These are phyloP conservation scores for Lodderomyces orthopsilosis DNA, from an alignment of 1,139 yeast genomes.

Conservation along the genomic window DNA sequence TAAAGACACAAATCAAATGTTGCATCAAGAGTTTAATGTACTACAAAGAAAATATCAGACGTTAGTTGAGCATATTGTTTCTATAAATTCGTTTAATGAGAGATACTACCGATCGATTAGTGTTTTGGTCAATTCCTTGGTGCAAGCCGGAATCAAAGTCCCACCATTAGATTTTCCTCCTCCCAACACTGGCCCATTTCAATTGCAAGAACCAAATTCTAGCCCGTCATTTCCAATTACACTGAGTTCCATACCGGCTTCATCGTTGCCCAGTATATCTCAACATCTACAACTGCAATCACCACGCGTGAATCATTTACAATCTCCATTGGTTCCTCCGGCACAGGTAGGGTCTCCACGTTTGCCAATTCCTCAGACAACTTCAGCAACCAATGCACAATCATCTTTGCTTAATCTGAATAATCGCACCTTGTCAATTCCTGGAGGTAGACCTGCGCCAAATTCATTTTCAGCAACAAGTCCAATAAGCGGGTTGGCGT, in stretches of 20 bases:
- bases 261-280: constrained; percentile 11
- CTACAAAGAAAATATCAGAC: constrained; percentile 61
- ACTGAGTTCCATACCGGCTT: constrained; percentile 3
- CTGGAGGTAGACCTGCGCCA: background rate
- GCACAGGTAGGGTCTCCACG: constrained; percentile 6
- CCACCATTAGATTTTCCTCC: constrained; percentile 61
- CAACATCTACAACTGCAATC: constrained; percentile 9
- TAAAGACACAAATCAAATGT: constrained; percentile 37
- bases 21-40: constrained; percentile 44
- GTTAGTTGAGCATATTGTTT: constrained; percentile 57
- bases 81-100: constrained; percentile 56
- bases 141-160: constrained; percentile 61
- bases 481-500: constrained; percentile 3
- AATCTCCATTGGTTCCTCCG: background rate
- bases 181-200: constrained; percentile 20
- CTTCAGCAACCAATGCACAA: constrained; percentile 1
- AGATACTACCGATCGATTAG: constrained; percentile 52
- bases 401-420: background rate
- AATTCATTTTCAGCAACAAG: background rate
- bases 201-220: constrained; percentile 1
- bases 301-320: constrained; percentile 5
- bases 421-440: background rate
- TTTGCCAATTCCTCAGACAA: constrained; percentile 15
- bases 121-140: constrained; percentile 45
- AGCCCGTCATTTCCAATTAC: background rate